Base-by-base conservation (phyloP, 2,329 filamentous ascomycete genomes). In the Venturia asperata region DNA sequence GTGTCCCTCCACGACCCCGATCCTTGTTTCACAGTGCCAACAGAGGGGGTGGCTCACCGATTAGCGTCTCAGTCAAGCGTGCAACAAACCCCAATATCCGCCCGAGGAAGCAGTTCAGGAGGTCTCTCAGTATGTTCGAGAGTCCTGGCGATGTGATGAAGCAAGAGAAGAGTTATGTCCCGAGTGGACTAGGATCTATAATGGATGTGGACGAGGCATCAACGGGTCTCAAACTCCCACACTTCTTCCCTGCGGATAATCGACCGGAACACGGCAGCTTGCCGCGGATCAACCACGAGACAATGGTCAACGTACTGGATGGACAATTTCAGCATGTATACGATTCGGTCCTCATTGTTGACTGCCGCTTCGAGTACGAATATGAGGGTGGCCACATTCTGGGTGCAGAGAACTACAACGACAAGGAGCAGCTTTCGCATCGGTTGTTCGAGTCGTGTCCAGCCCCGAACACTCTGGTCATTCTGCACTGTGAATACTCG, bases 401-500 rank as follows among this genome's bases (percentile, higher is more conserved):
- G 70, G 90, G 90, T 21, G 94, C 94, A 55, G 82, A 96, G 78
- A 99, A 99, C 80, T 94, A 92, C 81, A 97, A 96, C 77, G 91
- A 97, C 79, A 97, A 97, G 78, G 93, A 99, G 72, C 79, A 89
- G 67, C 82, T 99, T 66, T 86, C 91, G 10, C 81, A 82, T 65
- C 86, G 92, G 70, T 84, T 99, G 61, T 96, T 99, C 75, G 79
- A 85, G 65, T 70, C 80, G 27, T 82, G 83, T 21, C 85, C 87
- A 71, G 79, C 84, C 60, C 84, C 87, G 62, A 88, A 86, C 69
- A 94, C 92, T 0, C 82, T 97, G 13, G 78, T 99, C 68, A 87
- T 99, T 70, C 91, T 99, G 71, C 94, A 99, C 79, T 99, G 94
- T 84, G 94, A 99, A 78, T 99, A 97, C 78, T 97, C 94, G 42